phyloP scores from a whole-genome alignment of 164 flowering plant species.

The Piper betle region DNA sequence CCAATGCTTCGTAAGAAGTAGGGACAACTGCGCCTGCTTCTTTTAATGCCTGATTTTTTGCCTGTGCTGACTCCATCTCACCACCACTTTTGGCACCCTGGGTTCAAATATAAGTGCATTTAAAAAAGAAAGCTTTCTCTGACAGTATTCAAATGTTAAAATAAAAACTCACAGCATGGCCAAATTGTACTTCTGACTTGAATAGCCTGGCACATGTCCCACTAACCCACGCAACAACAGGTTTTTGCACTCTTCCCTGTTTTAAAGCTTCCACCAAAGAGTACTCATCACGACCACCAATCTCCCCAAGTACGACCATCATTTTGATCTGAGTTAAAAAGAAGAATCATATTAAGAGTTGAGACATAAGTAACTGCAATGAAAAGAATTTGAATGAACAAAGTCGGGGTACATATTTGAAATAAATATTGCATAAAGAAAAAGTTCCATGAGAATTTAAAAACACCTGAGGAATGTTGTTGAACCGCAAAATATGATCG shows the following conservation, averaged over 20 bases:
- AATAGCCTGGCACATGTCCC: constrained; percentile 97
- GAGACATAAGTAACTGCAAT: too few relatives aligned
- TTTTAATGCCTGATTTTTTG: constrained; percentile 83
- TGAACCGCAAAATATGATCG: constrained; percentile 89
- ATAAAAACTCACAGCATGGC: constrained; percentile 79
- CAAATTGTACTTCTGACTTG: constrained; percentile 99
- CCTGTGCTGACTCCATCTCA: constrained; percentile 98
- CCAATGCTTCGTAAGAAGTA: constrained; percentile 88
- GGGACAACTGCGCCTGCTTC: constrained; percentile 98
- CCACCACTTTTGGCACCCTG: constrained; percentile 99
- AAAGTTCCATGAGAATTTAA: not conserved
- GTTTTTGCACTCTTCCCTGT: constrained; percentile 83
- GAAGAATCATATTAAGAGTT: too few relatives aligned
- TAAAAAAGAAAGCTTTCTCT: not conserved
- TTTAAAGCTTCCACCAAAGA: constrained; percentile 96
- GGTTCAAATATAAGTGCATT: constrained; percentile 3
- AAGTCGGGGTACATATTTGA: too few relatives aligned
- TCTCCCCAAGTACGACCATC: constrained; percentile 98
- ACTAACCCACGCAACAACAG: constrained; percentile 99
- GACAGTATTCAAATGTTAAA: too few relatives aligned
- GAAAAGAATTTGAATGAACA: too few relatives aligned
- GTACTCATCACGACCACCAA: constrained; percentile 97
- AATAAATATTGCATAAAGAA: too few relatives aligned
- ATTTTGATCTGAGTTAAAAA: constrained; percentile 60
- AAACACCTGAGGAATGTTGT: constrained; percentile 91